A percentile compares a stretch with the other conserved stretches of the same genome.
Conservation (phyloP, 495 filamentous ascomycete genomes). For the Penicillium argentinense region DNA sequence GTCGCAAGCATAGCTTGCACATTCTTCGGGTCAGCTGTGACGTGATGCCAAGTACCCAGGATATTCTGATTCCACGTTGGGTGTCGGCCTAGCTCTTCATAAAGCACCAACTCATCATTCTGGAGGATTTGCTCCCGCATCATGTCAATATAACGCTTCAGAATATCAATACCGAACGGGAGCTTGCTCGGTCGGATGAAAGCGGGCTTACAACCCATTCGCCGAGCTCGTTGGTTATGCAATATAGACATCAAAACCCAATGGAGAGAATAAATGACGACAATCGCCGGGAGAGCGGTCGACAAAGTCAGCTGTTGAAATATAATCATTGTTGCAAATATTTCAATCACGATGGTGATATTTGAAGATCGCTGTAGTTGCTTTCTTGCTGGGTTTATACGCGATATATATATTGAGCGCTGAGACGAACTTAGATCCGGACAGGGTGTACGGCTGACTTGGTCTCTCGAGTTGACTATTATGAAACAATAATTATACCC, state of each 20-base stretch:
- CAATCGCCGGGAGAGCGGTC: neutral
- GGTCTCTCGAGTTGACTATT: neutral
- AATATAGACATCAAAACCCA: neutral
- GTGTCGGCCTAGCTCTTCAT: neutral
- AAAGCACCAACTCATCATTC: neutral
- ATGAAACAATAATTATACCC: neutral
- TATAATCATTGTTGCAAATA: neutral
- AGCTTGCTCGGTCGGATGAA: neutral
- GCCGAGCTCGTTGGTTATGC: neutral
- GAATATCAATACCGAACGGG: neutral
- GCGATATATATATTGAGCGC: neutral
- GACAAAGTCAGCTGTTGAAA: neutral
- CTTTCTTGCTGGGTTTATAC: neutral
- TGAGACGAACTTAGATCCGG: neutral
- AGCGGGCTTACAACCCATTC: neutral
- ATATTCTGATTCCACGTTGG: neutral
- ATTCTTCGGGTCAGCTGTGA: conserved; percentile 52
- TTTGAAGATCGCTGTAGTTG: neutral
- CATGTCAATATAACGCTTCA: neutral
- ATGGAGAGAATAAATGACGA: neutral
- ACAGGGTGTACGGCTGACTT: neutral
- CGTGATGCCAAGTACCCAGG: conserved; percentile 8
- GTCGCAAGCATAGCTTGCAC: conserved; percentile 52
- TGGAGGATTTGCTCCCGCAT: neutral
- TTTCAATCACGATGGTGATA: neutral